Conservation (phyloP, 345 rosid species). For the Camelina sativa region DNA sequence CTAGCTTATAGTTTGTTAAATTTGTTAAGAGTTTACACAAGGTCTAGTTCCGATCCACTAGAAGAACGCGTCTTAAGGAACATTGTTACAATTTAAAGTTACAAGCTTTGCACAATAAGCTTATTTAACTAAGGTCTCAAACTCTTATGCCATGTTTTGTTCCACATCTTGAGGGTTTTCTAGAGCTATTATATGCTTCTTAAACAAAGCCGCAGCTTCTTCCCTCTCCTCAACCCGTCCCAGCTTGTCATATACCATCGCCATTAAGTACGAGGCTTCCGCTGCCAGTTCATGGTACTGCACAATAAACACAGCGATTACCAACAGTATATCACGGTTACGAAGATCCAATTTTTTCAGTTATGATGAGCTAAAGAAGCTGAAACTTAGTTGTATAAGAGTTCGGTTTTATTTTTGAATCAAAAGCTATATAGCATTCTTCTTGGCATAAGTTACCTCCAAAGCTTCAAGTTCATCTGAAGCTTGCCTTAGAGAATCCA, state of each 20-base stretch:
- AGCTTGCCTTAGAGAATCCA: conserved; percentile 87
- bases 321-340: not conserved
- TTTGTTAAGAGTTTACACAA: not conserved
- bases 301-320: conserved; percentile 15
- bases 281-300: conserved; percentile 95
- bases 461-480: conserved; percentile 73
- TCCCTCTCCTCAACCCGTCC: conserved; percentile 68
- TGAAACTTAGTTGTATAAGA: not conserved
- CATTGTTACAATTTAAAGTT: conserved; percentile 14
- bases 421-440: conserved; percentile 19
- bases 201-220: conserved; percentile 78
- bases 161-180: conserved; percentile 65
- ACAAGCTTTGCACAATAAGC: conserved; percentile 30
- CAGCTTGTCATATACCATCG: conserved; percentile 66
- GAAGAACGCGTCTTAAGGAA: conserved; percentile 7
- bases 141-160: conserved; percentile 26
- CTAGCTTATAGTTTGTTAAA: too few species aligned
- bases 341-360: conserved; percentile 5
- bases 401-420: not conserved
- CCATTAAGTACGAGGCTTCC: conserved; percentile 79
- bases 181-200: conserved; percentile 66
- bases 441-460: conserved; percentile 61
- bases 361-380: conserved; percentile 20
- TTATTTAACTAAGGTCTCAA: conserved; percentile 12
- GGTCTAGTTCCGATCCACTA: not conserved